Percentiles rank a stretch among this genome's conserved stretches.
phyloP scores from a whole-genome alignment of 75 land plant species.

The Cryptomeria japonica region DNA sequence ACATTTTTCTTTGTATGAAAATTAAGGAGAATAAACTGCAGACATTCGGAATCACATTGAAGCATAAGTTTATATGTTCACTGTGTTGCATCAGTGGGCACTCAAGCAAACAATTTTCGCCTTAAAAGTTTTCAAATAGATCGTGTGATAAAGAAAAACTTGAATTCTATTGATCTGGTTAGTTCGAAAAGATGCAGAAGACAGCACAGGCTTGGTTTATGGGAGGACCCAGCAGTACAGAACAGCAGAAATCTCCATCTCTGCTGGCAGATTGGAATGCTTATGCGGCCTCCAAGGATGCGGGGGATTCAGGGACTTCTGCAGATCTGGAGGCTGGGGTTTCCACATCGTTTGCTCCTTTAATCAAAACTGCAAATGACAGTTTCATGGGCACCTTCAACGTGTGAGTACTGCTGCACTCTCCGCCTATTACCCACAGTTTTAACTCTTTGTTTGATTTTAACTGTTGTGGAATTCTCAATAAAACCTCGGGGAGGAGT shows the following conservation, averaged over 20 bases:
- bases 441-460: not conserved
- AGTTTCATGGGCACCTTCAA: slow-evolving; percentile 74
- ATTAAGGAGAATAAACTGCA: not conserved
- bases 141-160: not conserved
- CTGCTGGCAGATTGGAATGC: slow-evolving; percentile 91
- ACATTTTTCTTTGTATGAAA: not conserved
- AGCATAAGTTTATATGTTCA: not conserved
- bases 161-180: not conserved
- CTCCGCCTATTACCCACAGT: not conserved
- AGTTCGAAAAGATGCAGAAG: not conserved
- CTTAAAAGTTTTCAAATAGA: not conserved
- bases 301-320: slow-evolving; percentile 35
- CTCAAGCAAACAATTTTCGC: not conserved
- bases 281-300: slow-evolving; percentile 57
- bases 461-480: not conserved
- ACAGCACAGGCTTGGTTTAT: slow-evolving; percentile 75
- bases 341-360: slow-evolving; percentile 47
- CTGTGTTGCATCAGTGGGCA: not conserved
- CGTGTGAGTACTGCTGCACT: slow-evolving; percentile 43
- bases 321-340: slow-evolving; percentile 83
- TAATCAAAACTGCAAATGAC: slow-evolving; percentile 64
- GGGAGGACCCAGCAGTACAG: slow-evolving; percentile 36
- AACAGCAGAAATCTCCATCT: slow-evolving; percentile 39
- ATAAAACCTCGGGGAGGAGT: not conserved
- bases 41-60: not conserved